phyloP scores from a whole-genome alignment of 805 yeast species.

The Starmerella sirachaensis region DNA sequence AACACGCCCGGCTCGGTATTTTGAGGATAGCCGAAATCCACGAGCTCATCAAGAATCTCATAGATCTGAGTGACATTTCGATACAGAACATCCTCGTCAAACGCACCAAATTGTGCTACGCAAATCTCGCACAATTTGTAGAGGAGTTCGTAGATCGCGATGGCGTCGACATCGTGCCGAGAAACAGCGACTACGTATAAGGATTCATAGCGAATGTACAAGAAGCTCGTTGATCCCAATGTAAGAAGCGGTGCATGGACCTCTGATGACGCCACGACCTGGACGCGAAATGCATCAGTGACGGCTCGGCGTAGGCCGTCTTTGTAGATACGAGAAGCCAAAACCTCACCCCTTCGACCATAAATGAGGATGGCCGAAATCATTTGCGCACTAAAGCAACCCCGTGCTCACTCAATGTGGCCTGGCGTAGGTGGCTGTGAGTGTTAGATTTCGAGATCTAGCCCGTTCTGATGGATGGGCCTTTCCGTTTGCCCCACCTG shows the following conservation, averaged over 20 bases:
- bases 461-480: no score
- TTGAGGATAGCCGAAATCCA: conserved; percentile 71
- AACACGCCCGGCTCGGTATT: conserved; percentile 42
- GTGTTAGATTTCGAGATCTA: no score
- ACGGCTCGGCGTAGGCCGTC: conserved; percentile 69
- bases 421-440: background rate
- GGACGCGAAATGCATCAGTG: conserved; percentile 82
- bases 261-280: conserved; percentile 62
- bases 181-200: conserved; percentile 84
- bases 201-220: conserved; percentile 50
- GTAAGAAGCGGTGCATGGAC: conserved; percentile 61
- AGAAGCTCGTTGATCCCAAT: conserved; percentile 82
- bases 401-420: background rate
- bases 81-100: conserved; percentile 42
- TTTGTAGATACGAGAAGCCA: conserved; percentile 59
- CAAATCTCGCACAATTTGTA: conserved; percentile 48
- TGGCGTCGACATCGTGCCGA: conserved; percentile 76
- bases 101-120: conserved; percentile 32
- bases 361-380: conserved; percentile 71
- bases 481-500: no score
- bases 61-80: conserved; percentile 58
- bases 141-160: conserved; percentile 66
- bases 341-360: conserved; percentile 70
- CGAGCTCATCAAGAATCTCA: conserved; percentile 63
- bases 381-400: conserved; percentile 34